These are phyloP conservation scores for Paraphaeosphaeria minitans DNA, from an alignment of 2,329 filamentous ascomycete genomes.

Conservation along the genomic window DNA sequence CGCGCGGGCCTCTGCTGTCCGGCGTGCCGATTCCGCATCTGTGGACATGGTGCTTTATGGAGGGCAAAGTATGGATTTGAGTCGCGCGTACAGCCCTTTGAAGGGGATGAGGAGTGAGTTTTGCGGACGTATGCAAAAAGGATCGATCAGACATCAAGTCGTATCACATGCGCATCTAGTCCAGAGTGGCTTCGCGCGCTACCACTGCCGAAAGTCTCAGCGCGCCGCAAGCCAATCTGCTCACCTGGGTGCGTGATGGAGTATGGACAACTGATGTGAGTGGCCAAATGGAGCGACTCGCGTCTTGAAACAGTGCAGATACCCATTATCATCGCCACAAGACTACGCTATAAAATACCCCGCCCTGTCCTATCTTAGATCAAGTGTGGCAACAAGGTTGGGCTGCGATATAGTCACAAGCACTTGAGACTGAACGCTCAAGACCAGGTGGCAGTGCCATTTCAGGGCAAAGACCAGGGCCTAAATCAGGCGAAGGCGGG, in stretches of 20 bases:
- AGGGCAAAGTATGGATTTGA: background rate
- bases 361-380: background rate
- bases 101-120: slow-evolving; percentile 1
- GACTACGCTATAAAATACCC: background rate
- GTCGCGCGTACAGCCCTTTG: slow-evolving; percentile 9
- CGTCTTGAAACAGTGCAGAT: background rate
- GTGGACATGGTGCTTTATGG: slow-evolving; percentile 30
- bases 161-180: slow-evolving; percentile 7
- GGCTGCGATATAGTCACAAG: background rate
- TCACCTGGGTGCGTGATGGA: slow-evolving; percentile 20
- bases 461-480: slow-evolving; percentile 2
- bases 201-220: slow-evolving; percentile 14
- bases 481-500: background rate
- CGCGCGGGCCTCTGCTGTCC: slow-evolving; percentile 56
- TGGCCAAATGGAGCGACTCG: slow-evolving; percentile 21
- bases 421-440: too few relatives aligned
- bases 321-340: background rate
- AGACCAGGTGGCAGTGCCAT: background rate
- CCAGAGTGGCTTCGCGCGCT: slow-evolving; percentile 3
- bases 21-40: slow-evolving; percentile 37
- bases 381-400: background rate
- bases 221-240: too few relatives aligned
- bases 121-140: background rate
- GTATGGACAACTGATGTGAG: slow-evolving; percentile 29
- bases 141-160: background rate